Evolutionary conservation across 2,329 filamentous ascomycete species (phyloP).

Genomic region (Cladophialophora chaetospira): DNA sequence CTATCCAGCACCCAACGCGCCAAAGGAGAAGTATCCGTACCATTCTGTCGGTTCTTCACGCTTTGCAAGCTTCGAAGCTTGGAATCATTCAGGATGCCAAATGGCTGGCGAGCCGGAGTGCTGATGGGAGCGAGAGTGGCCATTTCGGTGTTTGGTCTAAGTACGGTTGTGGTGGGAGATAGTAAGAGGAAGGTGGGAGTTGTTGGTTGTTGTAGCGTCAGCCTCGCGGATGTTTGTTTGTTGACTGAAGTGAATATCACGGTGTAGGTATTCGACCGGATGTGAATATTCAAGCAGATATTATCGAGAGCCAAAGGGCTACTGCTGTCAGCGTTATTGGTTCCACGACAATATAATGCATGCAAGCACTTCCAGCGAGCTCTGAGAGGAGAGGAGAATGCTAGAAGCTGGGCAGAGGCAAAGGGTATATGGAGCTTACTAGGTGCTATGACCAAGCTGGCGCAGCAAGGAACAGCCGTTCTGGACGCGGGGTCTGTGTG

Average conservation of each 20-base stretch:
- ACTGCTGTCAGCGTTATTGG: neutral
- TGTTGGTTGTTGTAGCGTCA: neutral
- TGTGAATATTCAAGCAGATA: neutral
- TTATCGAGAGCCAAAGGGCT: neutral
- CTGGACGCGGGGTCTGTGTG: constrained; percentile 23
- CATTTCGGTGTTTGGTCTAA: constrained; percentile 27
- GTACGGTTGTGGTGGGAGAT: neutral
- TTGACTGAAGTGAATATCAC: neutral
- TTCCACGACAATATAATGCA: constrained; percentile 3
- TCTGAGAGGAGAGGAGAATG: constrained; percentile 10
- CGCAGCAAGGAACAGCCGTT: constrained; percentile 17
- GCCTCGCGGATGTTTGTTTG: neutral
- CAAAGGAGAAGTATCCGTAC: constrained; percentile 42
- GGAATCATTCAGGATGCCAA: constrained; percentile 37
- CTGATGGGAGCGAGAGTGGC: constrained; percentile 35
- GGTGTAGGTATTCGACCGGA: neutral
- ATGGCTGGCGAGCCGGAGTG: constrained; percentile 37
- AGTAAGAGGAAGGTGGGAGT: neutral
- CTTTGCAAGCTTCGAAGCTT: constrained; percentile 38
- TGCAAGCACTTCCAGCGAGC: constrained; percentile 2
- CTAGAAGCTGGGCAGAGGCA: constrained; percentile 9
- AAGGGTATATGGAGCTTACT: constrained; percentile 23
- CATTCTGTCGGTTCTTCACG: constrained; percentile 48
- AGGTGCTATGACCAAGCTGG: constrained; percentile 23
- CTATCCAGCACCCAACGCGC: no score